Conservation (phyloP, 495 filamentous ascomycete genomes). For the Staphylotrichum longicolle region DNA sequence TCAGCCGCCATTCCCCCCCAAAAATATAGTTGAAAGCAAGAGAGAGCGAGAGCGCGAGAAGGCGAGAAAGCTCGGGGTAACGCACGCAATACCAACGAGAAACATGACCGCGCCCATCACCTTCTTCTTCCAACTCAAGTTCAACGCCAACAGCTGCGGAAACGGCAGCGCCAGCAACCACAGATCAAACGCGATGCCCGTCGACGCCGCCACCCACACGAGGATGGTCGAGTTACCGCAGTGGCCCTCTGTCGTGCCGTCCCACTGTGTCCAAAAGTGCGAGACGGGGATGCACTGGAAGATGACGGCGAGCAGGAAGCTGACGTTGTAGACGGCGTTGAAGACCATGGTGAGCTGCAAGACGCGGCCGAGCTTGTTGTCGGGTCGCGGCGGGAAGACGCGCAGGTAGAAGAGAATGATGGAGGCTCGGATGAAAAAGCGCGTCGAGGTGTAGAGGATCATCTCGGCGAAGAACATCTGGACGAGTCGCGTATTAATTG, state of each 20-base stretch:
- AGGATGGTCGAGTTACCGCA: slow-evolving; percentile 36
- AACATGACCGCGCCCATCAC: slow-evolving; percentile 39
- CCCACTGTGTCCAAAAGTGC: slow-evolving; percentile 35
- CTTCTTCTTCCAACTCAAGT: slow-evolving; percentile 39
- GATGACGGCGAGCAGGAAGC: slow-evolving; percentile 37
- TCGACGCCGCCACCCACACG: slow-evolving; percentile 32
- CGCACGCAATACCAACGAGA: slow-evolving; percentile 38
- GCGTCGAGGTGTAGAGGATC: slow-evolving; percentile 40
- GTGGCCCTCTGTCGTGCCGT: slow-evolving; percentile 24
- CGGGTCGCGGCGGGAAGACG: slow-evolving; percentile 37
- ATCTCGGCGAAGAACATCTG: slow-evolving; percentile 31
- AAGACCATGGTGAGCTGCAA: slow-evolving; percentile 33
- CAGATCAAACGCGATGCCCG: slow-evolving; percentile 38
- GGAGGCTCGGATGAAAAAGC: slow-evolving; percentile 44
- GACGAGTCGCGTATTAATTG: neutral
- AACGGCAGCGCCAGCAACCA: slow-evolving; percentile 42
- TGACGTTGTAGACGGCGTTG: slow-evolving; percentile 38
- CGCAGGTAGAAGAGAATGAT: slow-evolving; percentile 54
- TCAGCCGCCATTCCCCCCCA: neutral
- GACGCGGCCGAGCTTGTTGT: slow-evolving; percentile 31
- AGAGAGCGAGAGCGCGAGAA: too few relatives aligned
- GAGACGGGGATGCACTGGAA: slow-evolving; percentile 47
- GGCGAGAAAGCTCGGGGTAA: neutral
- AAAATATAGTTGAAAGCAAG: too few relatives aligned
- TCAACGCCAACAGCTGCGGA: slow-evolving; percentile 34